These are phyloP conservation scores for Artemisia argyi DNA, from an alignment of 129 eudicot genomes.

Conservation along the genomic window DNA sequence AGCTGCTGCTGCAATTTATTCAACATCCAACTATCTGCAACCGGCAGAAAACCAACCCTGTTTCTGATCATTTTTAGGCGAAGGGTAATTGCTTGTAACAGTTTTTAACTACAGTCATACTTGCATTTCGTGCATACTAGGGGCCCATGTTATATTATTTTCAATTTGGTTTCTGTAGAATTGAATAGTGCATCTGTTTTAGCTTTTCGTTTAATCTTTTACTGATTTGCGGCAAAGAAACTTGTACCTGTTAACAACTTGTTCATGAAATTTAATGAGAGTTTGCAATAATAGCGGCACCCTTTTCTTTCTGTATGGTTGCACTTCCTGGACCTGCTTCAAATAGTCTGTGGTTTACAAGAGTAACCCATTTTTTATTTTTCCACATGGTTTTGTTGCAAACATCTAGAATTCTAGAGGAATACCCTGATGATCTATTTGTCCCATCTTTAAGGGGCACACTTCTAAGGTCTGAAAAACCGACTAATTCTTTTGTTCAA, in stretches of 20 bases:
- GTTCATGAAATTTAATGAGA: constrained; percentile 18
- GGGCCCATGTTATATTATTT: constrained; percentile 12
- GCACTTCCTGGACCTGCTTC: background rate
- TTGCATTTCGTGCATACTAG: constrained; percentile 14
- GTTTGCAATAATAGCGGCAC: constrained; percentile 8
- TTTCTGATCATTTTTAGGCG: constrained; percentile 38
- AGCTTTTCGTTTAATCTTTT: constrained; percentile 7
- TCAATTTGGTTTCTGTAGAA: constrained; percentile 8
- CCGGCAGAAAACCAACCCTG: constrained; percentile 58
- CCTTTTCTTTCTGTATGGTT: background rate
- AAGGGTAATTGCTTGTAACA: constrained; percentile 21
- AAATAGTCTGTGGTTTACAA: background rate
- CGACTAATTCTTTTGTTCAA: no score
- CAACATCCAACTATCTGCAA: constrained; percentile 71
- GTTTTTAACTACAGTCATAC: constrained; percentile 20
- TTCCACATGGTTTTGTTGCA: background rate
- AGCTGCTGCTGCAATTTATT: constrained; percentile 90
- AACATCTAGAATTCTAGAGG: no score
- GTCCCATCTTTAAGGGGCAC: no score
- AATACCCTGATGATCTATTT: no score
- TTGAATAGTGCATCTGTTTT: background rate
- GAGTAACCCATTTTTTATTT: background rate
- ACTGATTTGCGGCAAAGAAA: constrained; percentile 19
- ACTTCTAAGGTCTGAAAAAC: no score
- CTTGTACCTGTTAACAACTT: constrained; percentile 24